Conservation (phyloP, 495 filamentous ascomycete species). For the Pyrenopolyporus hunteri region DNA sequence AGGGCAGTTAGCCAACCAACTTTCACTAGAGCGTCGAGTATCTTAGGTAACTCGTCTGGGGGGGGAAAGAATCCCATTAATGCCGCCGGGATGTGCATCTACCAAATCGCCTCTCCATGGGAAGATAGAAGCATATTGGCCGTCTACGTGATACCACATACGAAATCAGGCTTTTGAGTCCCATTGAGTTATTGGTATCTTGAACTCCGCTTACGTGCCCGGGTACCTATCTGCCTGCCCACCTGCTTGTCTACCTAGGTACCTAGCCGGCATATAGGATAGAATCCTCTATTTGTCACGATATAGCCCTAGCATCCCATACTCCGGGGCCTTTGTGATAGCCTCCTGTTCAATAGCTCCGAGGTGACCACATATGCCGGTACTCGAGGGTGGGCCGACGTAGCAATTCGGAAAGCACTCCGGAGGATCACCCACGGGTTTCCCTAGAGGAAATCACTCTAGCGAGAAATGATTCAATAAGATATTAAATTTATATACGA, state of each 20-base stretch:
- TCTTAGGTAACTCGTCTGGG: too few relatives aligned
- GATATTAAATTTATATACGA: neutral
- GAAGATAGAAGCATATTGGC: neutral
- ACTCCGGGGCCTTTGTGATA: neutral
- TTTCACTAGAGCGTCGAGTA: too few relatives aligned
- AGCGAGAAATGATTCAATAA: neutral
- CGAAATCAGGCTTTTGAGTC: neutral
- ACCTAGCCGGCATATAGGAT: neutral
- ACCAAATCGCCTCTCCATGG: neutral
- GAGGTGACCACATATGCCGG: constrained; percentile 8
- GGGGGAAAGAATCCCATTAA: too few relatives aligned
- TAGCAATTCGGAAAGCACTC: constrained; percentile 15
- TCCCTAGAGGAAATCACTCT: neutral
- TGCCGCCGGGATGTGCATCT: too few relatives aligned
- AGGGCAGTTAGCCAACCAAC: too few relatives aligned
- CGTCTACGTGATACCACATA: neutral
- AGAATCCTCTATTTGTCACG: neutral
- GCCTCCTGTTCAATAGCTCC: constrained; percentile 4
- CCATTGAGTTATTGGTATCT: constrained; percentile 1
- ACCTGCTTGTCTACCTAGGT: neutral
- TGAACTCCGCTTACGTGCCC: neutral
- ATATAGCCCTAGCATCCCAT: neutral
- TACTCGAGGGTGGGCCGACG: constrained; percentile 10
- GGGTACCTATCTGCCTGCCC: neutral
- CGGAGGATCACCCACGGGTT: neutral